Evolutionary conservation across 768 basidiomycete species (phyloP).

Genomic region (Rhizopogon vulgaris): DNA sequence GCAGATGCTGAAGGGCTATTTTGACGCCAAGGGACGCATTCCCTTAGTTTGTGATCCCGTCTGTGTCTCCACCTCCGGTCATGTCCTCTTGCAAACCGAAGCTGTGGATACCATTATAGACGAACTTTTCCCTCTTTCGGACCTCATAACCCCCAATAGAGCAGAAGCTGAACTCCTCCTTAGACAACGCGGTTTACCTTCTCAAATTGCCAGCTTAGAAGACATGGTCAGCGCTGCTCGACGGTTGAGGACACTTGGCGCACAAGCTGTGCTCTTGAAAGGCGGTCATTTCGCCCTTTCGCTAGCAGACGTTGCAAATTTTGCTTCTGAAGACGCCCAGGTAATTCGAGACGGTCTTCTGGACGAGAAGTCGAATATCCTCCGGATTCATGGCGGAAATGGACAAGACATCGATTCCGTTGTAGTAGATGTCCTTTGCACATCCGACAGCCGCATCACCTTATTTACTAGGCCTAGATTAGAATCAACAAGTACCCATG

Average conservation of each 20-base stretch:
- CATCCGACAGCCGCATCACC: constrained; percentile 26
- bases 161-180: constrained; percentile 72
- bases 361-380: constrained; percentile 59
- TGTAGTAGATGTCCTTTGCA: constrained; percentile 62
- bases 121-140: constrained; percentile 65
- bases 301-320: constrained; percentile 35
- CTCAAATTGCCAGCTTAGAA: constrained; percentile 37
- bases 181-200: constrained; percentile 24
- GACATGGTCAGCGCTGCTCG: constrained; percentile 58
- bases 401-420: constrained; percentile 19
- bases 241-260: constrained; percentile 41
- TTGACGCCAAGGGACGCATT: constrained; percentile 27
- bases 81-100: constrained; percentile 61
- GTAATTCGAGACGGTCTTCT: constrained; percentile 41
- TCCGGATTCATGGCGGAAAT: constrained; percentile 25
- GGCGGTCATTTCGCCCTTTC: constrained; percentile 68
- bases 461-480: constrained; percentile 58
- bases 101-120: constrained; percentile 55
- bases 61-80: constrained; percentile 86
- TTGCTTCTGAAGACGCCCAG: constrained; percentile 25
- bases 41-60: constrained; percentile 85
- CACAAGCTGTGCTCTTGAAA: constrained; percentile 67
- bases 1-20: constrained; percentile 39
- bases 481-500: constrained; percentile 73
- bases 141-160: constrained; percentile 81